A percentile compares a stretch with the other conserved stretches of the same genome.
These are phyloP conservation scores for Corymbia citriodora DNA, from an alignment of 441 rosid species.

Conservation along the genomic window DNA sequence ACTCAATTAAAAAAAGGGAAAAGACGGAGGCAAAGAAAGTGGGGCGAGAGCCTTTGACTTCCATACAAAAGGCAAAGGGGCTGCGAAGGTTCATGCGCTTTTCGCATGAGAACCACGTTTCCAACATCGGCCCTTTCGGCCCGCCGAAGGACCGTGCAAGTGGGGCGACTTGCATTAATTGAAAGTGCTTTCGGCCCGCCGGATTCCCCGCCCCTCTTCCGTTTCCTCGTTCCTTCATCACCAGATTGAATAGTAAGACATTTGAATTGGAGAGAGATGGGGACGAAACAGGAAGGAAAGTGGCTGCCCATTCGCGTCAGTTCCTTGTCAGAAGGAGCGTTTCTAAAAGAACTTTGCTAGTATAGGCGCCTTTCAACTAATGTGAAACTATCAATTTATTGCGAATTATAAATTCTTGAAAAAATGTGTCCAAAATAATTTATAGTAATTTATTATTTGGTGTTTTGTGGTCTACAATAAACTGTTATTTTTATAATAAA, in stretches of 20 bases:
- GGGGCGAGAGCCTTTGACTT: not conserved
- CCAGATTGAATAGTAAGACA: not conserved
- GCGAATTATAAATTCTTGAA: no score
- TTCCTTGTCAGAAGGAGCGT: not conserved
- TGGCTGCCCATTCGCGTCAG: not conserved
- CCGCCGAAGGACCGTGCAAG: not conserved
- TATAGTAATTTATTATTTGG: no score
- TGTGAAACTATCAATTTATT: no score
- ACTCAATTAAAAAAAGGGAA: not conserved
- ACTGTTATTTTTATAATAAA: no score
- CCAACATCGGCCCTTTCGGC: not conserved
- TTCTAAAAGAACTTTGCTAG: not conserved
- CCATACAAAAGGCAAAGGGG: not conserved
- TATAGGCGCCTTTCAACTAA: no score
- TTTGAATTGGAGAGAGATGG: not conserved
- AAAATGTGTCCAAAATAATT: no score
- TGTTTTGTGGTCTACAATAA: no score
- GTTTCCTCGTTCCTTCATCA: not conserved
- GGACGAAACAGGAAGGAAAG: not conserved
- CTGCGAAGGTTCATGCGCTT: not conserved
- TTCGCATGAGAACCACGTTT: not conserved
- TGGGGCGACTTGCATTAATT: not conserved
- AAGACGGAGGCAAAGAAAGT: not conserved
- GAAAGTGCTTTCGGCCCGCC: not conserved
- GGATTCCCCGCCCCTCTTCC: not conserved